Base-by-base conservation (phyloP, 768 basidiomycete genomes). In the Leucosporidium scottii region DNA sequence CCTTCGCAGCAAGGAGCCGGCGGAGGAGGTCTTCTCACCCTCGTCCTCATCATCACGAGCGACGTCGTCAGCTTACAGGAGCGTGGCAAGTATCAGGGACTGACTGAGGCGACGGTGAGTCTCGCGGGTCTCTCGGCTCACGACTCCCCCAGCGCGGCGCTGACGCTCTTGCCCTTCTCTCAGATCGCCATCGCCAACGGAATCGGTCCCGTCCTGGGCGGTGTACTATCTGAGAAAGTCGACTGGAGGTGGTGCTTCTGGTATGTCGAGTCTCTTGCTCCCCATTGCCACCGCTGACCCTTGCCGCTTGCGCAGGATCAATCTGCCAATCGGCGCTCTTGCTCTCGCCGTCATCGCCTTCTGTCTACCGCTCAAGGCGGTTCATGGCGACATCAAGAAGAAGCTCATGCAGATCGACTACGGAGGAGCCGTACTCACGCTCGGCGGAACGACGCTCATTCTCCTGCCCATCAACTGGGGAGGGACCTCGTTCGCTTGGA, bases 381-480 rank as follows among this genome's bases (percentile, higher is more conserved):
- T 89, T 10, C 79, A 81, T 18, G 89, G 88, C 1, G 79, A 84
- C 65, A 82, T 85, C 25, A 81, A 81, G 75, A 78, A 58, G 61
- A 90, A 90, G 77, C 80, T 90, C 23, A 77, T 84, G 25, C 83
- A 82, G 1, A 78, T 76, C 51, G 75, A 76, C 65, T 76, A 75
- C 31, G 65, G 66, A 15, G 81, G 81, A 7, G 76, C 75, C 0
- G 21, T 76, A 13, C 70, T 81, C 31, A 79, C 78, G 1, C 72
- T 80, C 23, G 77, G 76, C 4, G 80, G 78, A 54, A 75, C 79
- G 6, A 72, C 84, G 3, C 79, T 88, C 3, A 77, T 90, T 27
- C 82, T 90, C 59, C 78, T 89, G 10, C 87, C 87, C 0, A 81
- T 90, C 21, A 87, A 87, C 36, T 89, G 87, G 87, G 59, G 87